Evolutionary conservation across 331 rosid genomes (phyloP), one percentile per base, ranked within the genome.

Genomic region (Malus hybrid): DNA sequence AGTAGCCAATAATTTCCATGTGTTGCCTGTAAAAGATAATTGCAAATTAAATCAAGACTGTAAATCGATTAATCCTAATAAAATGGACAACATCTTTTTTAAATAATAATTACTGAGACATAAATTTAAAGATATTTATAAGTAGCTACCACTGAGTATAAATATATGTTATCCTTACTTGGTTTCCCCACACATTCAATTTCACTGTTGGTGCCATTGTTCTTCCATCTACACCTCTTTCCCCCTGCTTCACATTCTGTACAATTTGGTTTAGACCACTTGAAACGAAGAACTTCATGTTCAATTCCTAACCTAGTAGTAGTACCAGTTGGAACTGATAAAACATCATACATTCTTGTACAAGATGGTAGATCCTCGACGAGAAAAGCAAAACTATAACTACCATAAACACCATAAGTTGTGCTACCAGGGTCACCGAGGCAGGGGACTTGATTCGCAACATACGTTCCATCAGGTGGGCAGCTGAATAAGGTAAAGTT

Each of bases 281-380:
- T 42, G 13, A 42, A 42, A 10, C 46, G 48, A 42, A 42, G 48
- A 42, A 42, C 1, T 10, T 0, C 12, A 39, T 9, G 3, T 0
- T 39, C 44, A 0, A 1, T 10, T 42, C 0, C 48, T 0, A 42
- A 10, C 13, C 0, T 0, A 0, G n/a, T n/a, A n/a, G n/a, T n/a
- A n/a, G 12, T 39, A 39, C 44, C 48, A 3, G 0, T 0, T 67
- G 24, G 48, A 42, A 42, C 14, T 3, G 48, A 42, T 11, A 42
- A 42, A 42, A 11, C 48, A 42, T 42, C 14, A 33, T 33, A 32
- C 29, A 67, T n/a, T 19, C 16, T 65, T 15, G 69, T 65, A 16
- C 69, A 65, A 2, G 13, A 9, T 4, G 13, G 42, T 7, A 67
- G 6, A 24, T n/a, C n/a, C n/a, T n/a, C n/a, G n/a, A n/a, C n/a